Percentiles rank a stretch among this genome's conserved stretches.
These are phyloP conservation scores for Fraxinus albicans DNA, from an alignment of 305 asterid genomes.

Conservation along the genomic window DNA sequence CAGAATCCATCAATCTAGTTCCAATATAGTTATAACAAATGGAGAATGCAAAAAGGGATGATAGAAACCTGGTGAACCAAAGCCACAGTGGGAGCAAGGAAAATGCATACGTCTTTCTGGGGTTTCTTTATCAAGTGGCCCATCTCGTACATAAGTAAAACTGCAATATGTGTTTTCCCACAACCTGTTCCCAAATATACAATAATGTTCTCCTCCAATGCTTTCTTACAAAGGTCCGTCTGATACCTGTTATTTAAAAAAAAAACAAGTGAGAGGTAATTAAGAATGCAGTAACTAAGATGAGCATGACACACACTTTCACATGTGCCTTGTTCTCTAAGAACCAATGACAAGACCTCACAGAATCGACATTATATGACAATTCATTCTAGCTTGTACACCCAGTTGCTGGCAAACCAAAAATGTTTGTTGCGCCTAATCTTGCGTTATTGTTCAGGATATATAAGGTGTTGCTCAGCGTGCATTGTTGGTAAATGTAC, in stretches of 20 bases:
- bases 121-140: conserved; percentile 80
- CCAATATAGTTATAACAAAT: neutral
- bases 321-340: neutral
- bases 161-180: conserved; percentile 96
- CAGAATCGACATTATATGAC: neutral
- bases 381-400: neutral
- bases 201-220: conserved; percentile 74
- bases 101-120: conserved; percentile 77
- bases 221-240: conserved; percentile 82
- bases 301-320: conserved; percentile 1
- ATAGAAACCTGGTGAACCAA: conserved; percentile 84
- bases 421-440: neutral
- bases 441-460: neutral
- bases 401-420: neutral
- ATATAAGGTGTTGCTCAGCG: neutral
- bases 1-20: neutral
- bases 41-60: conserved; percentile 16
- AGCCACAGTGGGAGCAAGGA: conserved; percentile 97
- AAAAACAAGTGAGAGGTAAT: conserved; percentile 10
- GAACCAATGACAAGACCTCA: conserved; percentile 5
- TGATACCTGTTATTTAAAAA: conserved; percentile 64
- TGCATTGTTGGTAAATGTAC: neutral
- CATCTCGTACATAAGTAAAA: conserved; percentile 91
- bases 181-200: conserved; percentile 91
- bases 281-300: conserved; percentile 1